phyloP scores from a whole-genome alignment of 345 rosid genomes.

The Sonneratia alba region DNA sequence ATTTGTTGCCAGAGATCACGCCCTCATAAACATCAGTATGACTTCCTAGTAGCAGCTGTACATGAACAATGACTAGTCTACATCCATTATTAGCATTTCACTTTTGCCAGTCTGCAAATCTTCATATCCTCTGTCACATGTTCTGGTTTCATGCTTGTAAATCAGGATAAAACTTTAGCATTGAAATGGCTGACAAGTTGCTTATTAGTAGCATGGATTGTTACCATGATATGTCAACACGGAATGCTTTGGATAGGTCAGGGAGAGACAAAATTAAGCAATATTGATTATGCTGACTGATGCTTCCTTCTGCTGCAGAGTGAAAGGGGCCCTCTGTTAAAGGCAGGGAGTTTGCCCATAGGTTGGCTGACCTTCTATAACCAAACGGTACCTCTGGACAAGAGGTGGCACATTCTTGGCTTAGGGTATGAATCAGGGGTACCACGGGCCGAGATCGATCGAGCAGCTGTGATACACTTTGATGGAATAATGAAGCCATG shows the following conservation, averaged over 20 bases:
- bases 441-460: conserved; percentile 35
- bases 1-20: no score
- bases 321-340: conserved; percentile 52
- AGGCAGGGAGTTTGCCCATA: conserved; percentile 72
- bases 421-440: conserved; percentile 63
- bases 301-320: conserved; percentile 31
- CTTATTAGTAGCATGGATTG: background rate
- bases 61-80: background rate
- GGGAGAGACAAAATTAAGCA: background rate
- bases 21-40: no score
- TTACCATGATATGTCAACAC: background rate
- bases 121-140: background rate
- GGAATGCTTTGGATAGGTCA: background rate
- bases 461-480: conserved; percentile 76
- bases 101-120: no score
- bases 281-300: background rate
- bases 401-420: conserved; percentile 70
- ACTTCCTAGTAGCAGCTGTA: no score
- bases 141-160: background rate
- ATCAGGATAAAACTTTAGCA: background rate
- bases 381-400: conserved; percentile 58
- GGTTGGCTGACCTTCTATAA: conserved; percentile 85
- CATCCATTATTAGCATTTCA: background rate
- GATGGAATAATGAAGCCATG: conserved; percentile 94
- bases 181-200: background rate